Evolutionary conservation across 495 filamentous ascomycete genomes (phyloP).

Genomic region (Penicillium chermesinum): DNA sequence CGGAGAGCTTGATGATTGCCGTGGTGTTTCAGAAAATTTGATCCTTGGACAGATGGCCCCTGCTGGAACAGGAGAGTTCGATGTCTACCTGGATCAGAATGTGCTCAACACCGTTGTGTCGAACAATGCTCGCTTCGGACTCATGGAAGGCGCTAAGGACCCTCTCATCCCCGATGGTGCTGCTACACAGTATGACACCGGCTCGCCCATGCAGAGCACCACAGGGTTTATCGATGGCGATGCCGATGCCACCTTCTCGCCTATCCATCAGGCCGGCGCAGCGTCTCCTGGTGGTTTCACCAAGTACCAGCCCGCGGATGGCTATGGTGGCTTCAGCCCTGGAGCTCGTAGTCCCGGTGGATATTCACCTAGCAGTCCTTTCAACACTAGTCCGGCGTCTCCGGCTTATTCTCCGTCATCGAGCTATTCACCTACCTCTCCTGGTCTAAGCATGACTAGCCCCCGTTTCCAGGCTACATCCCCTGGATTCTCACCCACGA

Average conservation of each 20-base stretch:
- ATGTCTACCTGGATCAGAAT: slow-evolving; percentile 84
- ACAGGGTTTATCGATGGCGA: slow-evolving; percentile 72
- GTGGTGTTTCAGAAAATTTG: slow-evolving; percentile 96
- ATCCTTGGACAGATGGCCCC: slow-evolving; percentile 97
- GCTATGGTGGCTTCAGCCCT: slow-evolving; percentile 60
- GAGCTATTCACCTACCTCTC: slow-evolving; percentile 59
- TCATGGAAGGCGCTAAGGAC: slow-evolving; percentile 71
- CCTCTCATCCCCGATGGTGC: slow-evolving; percentile 68
- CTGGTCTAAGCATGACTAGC: slow-evolving; percentile 54
- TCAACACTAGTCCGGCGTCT: slow-evolving; percentile 71
- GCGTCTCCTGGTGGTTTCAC: slow-evolving; percentile 74
- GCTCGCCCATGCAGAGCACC: slow-evolving; percentile 79
- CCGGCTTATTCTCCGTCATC: slow-evolving; percentile 72
- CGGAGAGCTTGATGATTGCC: slow-evolving; percentile 95
- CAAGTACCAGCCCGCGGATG: slow-evolving; percentile 48
- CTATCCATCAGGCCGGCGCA: slow-evolving; percentile 70
- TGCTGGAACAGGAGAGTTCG: slow-evolving; percentile 91
- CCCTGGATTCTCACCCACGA: slow-evolving; percentile 58
- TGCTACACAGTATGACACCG: slow-evolving; percentile 89
- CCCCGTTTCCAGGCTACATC: slow-evolving; percentile 43
- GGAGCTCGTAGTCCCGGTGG: slow-evolving; percentile 59
- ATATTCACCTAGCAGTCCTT: slow-evolving; percentile 72
- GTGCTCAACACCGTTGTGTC: slow-evolving; percentile 94
- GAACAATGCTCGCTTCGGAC: slow-evolving; percentile 74
- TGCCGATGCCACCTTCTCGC: slow-evolving; percentile 80